Evolutionary conservation across 352 stramenopile species (phyloP).

Genomic region (Phytophthora nicotianae): DNA sequence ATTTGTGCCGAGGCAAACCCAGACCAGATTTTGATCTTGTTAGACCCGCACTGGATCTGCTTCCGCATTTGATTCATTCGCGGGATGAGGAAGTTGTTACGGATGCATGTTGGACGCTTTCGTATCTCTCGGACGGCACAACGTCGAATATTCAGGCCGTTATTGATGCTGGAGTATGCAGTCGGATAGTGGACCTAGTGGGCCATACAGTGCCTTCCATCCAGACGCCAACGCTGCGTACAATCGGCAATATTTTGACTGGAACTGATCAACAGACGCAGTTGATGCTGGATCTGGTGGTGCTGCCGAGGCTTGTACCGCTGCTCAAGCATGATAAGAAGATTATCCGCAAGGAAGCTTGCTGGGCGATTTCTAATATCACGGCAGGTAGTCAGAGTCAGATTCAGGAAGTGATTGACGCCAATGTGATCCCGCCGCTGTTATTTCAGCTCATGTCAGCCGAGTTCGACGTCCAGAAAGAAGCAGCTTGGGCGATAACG

Average conservation of each 20-base stretch:
- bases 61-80: constrained; percentile 96
- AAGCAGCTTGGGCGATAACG: constrained; percentile 85
- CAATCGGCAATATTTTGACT: constrained; percentile 98
- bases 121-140: constrained; percentile 97
- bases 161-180: constrained; percentile 95
- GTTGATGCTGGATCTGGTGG: constrained; percentile 59
- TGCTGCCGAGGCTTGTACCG: constrained; percentile 56
- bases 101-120: constrained; percentile 99
- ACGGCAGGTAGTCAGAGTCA: constrained; percentile 72
- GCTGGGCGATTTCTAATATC: constrained; percentile 87
- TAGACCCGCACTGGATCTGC: constrained; percentile 89
- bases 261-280: constrained; percentile 91
- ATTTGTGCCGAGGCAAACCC: constrained; percentile 96
- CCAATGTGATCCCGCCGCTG: constrained; percentile 75
- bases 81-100: constrained; percentile 98
- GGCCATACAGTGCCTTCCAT: constrained; percentile 92
- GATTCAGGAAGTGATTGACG: constrained; percentile 80
- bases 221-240: constrained; percentile 96
- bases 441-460: constrained; percentile 61
- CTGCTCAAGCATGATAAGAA: constrained; percentile 84
- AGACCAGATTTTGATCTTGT: constrained; percentile 97
- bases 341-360: constrained; percentile 83
- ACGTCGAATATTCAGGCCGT: constrained; percentile 98
- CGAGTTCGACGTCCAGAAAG: constrained; percentile 85
- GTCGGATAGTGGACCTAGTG: constrained; percentile 95